Base-by-base conservation (phyloP, 129 eudicot species). In the Lonicera japonica region DNA sequence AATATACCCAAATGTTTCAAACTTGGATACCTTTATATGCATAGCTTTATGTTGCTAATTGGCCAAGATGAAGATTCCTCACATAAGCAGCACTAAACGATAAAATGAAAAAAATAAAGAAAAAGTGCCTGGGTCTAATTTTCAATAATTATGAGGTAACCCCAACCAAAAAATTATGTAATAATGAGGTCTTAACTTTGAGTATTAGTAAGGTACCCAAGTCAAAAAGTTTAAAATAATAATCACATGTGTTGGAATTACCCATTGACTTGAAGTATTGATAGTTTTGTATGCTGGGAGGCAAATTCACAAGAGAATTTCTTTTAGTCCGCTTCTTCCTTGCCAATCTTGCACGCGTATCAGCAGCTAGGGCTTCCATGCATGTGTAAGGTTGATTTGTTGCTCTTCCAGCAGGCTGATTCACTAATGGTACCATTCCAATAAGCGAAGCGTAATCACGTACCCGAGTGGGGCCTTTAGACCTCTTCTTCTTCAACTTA, bases 301-400 rank as follows among this genome's bases (percentile, higher is more conserved):
- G 29, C 63, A 52, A 70, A 62, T 56, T 25, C 60, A 53, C 23
- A 43, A 41, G 38, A 20, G 65, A 16, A 66, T 63, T 74, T 79
- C 79, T 81, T 64, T 73, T 92, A 15, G 80, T 66, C 25, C 89
- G 78, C 73, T 81, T 88, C 67, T 79, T 88, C 60, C 83, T 82
- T 72, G 43, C 60, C 63, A 69, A 56, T 50, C 71, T 69, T 66
- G 79, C 54, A 66, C 71, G 57, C 46, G 59, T 50, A 40, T 83
- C 79, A 25, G 84, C 84, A 23, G 65, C 67, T 45, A 86, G 79
- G 50, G 79, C 80, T 29, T 83, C 92, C 70, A 58, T 56, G 70
- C 79, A 82, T 9, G 70, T 71, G 19, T 62, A 20, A 55, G 73
- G 77, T 66, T 66, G 66, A 17, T 58, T 53, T 47, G 72, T 47